These are phyloP conservation scores for Penicillium odoratum DNA, from an alignment of 495 filamentous ascomycete species.

Conservation along the genomic window DNA sequence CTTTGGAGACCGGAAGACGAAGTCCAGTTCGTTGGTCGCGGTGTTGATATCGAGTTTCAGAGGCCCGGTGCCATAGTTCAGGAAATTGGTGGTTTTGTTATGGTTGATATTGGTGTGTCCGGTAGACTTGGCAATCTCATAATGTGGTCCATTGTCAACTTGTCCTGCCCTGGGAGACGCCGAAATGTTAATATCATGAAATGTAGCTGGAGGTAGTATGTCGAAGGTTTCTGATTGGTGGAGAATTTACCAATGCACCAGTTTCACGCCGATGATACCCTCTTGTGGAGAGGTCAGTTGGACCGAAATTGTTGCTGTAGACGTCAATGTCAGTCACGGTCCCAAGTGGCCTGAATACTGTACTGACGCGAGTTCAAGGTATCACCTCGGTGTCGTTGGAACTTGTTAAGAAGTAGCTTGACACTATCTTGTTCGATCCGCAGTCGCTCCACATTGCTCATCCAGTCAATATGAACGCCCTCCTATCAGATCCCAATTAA, in stretches of 20 bases:
- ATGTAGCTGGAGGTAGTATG: neutral
- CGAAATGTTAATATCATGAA: neutral
- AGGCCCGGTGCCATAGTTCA: conserved; percentile 56
- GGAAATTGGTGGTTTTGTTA: conserved; percentile 37
- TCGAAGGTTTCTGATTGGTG: neutral
- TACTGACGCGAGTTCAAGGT: conserved; percentile 55
- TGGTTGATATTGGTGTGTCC: conserved; percentile 49
- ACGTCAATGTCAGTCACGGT: neutral
- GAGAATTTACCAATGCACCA: conserved; percentile 60
- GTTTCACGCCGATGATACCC: conserved; percentile 61
- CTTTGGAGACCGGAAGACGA: conserved; percentile 52
- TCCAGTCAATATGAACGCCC: conserved; percentile 40
- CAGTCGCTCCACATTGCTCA: conserved; percentile 48
- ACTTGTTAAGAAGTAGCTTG: conserved; percentile 43
- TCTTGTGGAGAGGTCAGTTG: conserved; percentile 54
- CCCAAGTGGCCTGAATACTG: neutral
- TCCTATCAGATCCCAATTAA: neutral
- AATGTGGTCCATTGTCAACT: conserved; percentile 59
- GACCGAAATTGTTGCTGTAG: conserved; percentile 31
- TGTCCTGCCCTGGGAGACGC: conserved; percentile 34
- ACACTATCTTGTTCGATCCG: conserved; percentile 35
- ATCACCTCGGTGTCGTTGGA: conserved; percentile 52
- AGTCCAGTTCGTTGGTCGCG: conserved; percentile 54
- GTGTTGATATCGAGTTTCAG: conserved; percentile 54
- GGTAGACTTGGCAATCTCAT: conserved; percentile 55